Base-by-base conservation (phyloP, 148 eudicot genomes). In the Amaranthus palmeri region DNA sequence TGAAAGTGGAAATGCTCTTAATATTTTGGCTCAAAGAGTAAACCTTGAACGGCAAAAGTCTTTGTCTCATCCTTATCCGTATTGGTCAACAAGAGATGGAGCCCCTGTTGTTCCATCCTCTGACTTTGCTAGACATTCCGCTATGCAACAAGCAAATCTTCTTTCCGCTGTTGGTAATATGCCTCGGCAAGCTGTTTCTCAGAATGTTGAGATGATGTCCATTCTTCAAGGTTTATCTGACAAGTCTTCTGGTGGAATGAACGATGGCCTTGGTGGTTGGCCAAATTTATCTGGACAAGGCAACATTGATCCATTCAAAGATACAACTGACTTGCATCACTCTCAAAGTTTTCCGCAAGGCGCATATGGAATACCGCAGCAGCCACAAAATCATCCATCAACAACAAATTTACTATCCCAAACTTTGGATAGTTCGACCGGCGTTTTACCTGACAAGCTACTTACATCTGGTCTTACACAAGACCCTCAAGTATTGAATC, bases 221-320 rank as follows among this genome's bases (percentile, higher is more conserved):
- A 54, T 83, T 75, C 92, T 86, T 57, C 92, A 86, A 73, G 96
- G 98, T 12, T 72, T 87, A 67, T 76, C 90, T 65, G 92, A 87
- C 43, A 83, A 87, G 72, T 72, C 91, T 72, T 64, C 83, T 44
- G 74, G 82, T 74, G 74, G 76, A 54, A 72, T 81, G 54, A 93
- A 72, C 50, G 83, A 65, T 63, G 89, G 83, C 50, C 67, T 69
- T 43, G 69, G 82, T 81, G 80, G 90, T 25, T 87, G 92, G 92
- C 81, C 90, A 72, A 85, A 83, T 84, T 70, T 90, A 63, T 79
- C 85, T 0, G 76, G 69, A 48, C 87, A 84, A 66, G 89, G 92
- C 36, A 87, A 82, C 17, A 52, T 79, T 67, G 92, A 85, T 64
- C 75, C 87, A 61, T 82, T 74, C 63, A 86, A 92, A 65, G 85